Conservation (phyloP, 2,329 filamentous ascomycete genomes). For the Corynespora cassiicola region DNA sequence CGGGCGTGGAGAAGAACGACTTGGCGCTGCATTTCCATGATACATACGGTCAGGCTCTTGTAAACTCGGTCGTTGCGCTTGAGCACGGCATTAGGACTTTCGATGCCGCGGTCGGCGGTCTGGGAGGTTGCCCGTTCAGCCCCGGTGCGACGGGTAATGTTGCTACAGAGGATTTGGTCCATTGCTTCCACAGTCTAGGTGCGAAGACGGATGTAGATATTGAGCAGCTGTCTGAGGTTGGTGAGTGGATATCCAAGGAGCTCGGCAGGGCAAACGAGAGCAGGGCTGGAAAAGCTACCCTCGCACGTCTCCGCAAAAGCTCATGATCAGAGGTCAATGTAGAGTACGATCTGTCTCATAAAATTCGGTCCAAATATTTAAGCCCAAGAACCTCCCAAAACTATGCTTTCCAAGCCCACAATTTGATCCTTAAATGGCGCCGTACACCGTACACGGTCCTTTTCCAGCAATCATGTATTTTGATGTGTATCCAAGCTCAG, state of each 20-base stretch:
- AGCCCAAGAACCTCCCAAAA: too few relatives aligned
- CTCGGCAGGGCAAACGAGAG: conserved; percentile 45
- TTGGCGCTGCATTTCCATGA: conserved; percentile 89
- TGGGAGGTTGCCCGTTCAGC: conserved; percentile 85
- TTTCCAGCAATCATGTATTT: too few relatives aligned
- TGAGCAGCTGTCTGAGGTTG: conserved; percentile 41
- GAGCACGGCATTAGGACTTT: conserved; percentile 81
- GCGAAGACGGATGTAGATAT: conserved; percentile 72
- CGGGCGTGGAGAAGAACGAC: conserved; percentile 72
- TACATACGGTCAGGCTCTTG: conserved; percentile 84
- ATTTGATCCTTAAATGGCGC: too few relatives aligned
- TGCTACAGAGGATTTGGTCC: conserved; percentile 82
- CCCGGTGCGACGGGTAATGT: conserved; percentile 88
- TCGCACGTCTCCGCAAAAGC: conserved; percentile 36
- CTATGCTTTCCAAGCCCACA: too few relatives aligned
- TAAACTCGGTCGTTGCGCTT: conserved; percentile 79
- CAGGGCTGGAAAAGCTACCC: conserved; percentile 45
- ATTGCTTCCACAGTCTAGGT: conserved; percentile 75
- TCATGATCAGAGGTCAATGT: too few relatives aligned
- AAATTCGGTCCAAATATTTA: too few relatives aligned
- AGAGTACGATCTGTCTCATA: too few relatives aligned
- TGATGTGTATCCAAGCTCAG: too few relatives aligned
- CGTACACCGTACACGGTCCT: too few relatives aligned
- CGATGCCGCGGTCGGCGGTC: conserved; percentile 78
- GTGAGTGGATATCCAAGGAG: conserved; percentile 48